Base-by-base conservation (phyloP, 139 green algal species). In the Monoraphidium neglectum region DNA sequence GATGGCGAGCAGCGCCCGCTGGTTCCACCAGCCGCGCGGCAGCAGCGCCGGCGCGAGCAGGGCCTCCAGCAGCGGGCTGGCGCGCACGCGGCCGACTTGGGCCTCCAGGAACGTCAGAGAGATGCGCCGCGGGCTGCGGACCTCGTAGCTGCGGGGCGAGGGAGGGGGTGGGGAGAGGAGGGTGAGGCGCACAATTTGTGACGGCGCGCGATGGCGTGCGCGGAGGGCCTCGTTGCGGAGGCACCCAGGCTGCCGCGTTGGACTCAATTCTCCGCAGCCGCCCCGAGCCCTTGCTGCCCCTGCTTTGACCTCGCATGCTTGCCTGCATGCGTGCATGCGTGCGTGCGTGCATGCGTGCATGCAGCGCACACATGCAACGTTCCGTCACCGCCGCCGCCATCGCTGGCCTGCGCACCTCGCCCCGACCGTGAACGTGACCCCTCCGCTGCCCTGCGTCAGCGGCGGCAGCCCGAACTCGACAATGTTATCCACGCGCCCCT, bases 401-500 rank as follows among this genome's bases (percentile, higher is more conserved):
- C 23, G 15, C 57, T 18, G 21, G 6, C 68, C 21, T 43, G 0
- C 75, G 21, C 53, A 88, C 83, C 79, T 83, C 2, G 83, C 82
- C 4, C 70, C 78, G 0, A 87, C 82, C 0, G 82, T 87, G 63
- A 85, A 80, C 2, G 70, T 83, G 2, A 47, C 40, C 4, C 78
- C 78, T 15, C 69, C 10, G 6, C 62, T 23, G 57, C 78, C 56
- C 70, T 77, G n/a, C 32, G 84, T 70, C 18, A 85, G 37, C 43
- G 75, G 79, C 0, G 83, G 80, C 33, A 82, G 54, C 23, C 68
- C 80, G 61, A 91, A 76, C 37, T 85, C 18, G 26, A 91, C 88
- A 62, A 89, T 83, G 73, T 91, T 91, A 53, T 89, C 74, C 36
- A 89, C 77, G 15, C 69, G 47, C 5, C 86, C 86, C n/a, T 63